Evolutionary conservation across 208 protist genomes (phyloP), one percentile per base, ranked within the genome.

Genomic region (Wallacemonas sp.): DNA sequence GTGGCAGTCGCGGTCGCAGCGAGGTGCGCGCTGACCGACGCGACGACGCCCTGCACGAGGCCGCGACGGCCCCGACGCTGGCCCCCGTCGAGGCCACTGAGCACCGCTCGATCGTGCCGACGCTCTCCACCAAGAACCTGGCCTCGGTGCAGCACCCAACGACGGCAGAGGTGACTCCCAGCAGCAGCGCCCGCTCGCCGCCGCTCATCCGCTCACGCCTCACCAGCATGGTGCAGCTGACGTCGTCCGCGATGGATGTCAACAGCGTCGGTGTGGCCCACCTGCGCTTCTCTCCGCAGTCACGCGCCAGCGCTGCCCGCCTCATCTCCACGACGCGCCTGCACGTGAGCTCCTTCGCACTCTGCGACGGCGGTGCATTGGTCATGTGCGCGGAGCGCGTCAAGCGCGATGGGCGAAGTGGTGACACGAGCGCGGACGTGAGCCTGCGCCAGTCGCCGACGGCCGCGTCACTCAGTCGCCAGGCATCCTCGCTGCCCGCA

Each of bases 321-420:
- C 18, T 55, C 48, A 55, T 55, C 18, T 55, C 48, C 5, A 55
- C 48, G 11, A 33, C 25, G 8, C 48, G 26, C 23, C 25, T 63
- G 1, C 38, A 16, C 25, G 57, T 63, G 11, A 20, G 38, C 10
- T 32, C 57, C 39, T 63, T 63, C 57, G 8, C 57, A 8, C 12
- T 63, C 25, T 63, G 57, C 39, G 32, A 26, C 39, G 38, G 57
- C 11, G 57, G 57, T 18, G 57, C 57, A n/a, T 18, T 63, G 26
- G 32, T 63, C n/a, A 46, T 42, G 14, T 55, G 48, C 26, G 48
- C 48, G 20, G 48, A 55, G 25, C 48, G 48, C 25, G 48, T 55
- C 23, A 10, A 26, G 25, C 5, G 10, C 20, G 20, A 31, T 22
- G 11, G 26, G 12, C 20, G 18, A 25, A 18, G 44, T 23, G 44